These are phyloP conservation scores for Geoglossum cookeanum DNA, from an alignment of 2,329 filamentous ascomycete species.

Conservation along the genomic window DNA sequence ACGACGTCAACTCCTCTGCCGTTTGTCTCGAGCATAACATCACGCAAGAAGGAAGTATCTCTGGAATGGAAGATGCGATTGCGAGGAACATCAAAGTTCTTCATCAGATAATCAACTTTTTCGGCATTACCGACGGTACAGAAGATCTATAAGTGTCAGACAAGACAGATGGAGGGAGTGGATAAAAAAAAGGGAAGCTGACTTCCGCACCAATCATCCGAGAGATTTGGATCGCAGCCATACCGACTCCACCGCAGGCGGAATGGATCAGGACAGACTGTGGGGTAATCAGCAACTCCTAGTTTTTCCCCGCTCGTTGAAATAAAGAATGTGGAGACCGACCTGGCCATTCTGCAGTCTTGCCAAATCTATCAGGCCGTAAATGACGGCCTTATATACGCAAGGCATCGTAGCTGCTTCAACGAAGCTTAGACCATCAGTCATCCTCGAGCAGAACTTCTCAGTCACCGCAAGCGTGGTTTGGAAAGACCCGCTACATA, in stretches of 20 bases:
- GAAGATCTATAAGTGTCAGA: conserved; percentile 3
- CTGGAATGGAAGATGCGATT: conserved; percentile 18
- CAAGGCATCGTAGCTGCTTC: conserved; percentile 9
- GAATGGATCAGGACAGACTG: conserved; percentile 17
- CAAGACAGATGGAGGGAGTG: neutral
- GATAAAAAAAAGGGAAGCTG: conserved; percentile 2
- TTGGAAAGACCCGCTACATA: conserved; percentile 5
- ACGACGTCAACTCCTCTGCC: conserved; percentile 19
- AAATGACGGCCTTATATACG: conserved; percentile 6
- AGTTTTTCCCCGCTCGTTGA: too few relatives aligned
- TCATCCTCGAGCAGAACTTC: conserved; percentile 3
- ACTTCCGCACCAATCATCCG: conserved; percentile 15
- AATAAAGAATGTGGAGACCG: neutral
- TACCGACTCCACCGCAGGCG: conserved; percentile 16
- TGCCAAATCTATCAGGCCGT: neutral
- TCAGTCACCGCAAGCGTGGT: neutral
- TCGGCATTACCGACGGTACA: conserved; percentile 11
- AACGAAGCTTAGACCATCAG: conserved; percentile 9
- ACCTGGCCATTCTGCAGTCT: neutral
- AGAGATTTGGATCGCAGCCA: conserved; percentile 16
- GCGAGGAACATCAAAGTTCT: conserved; percentile 11
- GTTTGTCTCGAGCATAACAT: conserved; percentile 13
- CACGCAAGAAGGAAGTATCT: conserved; percentile 11
- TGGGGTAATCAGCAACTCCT: neutral
- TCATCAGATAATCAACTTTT: conserved; percentile 11